Evolutionary conservation across 2,329 filamentous ascomycete genomes (phyloP), one percentile per base, ranked within the genome.

Genomic region (Cladorrhinum sp.): DNA sequence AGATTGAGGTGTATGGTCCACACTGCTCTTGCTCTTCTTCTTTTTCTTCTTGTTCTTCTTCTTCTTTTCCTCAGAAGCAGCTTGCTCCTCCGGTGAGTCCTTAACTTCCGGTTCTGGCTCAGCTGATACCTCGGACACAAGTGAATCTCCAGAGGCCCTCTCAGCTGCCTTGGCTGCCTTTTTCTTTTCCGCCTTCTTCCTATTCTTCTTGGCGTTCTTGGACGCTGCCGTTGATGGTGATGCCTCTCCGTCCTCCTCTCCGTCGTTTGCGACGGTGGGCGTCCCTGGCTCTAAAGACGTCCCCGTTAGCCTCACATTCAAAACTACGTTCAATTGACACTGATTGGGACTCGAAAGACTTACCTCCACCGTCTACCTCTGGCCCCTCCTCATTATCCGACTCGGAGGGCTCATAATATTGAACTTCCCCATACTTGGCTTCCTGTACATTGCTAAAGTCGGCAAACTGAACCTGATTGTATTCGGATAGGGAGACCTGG

Each of bases 391-490:
- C 77, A 13, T 68, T 69, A n/a, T 80, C 78, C 54, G 76, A 76
- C 59, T 79, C 73, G 41, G 73, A 70, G 9, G 69, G 64, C 55
- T 75, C 69, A 56, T 73, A 74, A 66, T 74, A 80, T 63, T 78
- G 71, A 55, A 80, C 69, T 29, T 77, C 71, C 62, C 75, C 77
- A 70, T 76, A 79, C 66, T 79, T 70, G 63, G 69, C 64, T 52
- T 72, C 67, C 67, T 76, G 72, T 56, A 78, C 66, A 58, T 75
- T 66, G 66, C 73, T 75, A 70, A 75, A 79, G 68, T 78, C 70
- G 63, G 77, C 74, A 63, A 71, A 75, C 67, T 78, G 73, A 58
- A 80, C 72, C 62, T 74, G 64, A 59, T 59, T 38, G 62, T 71
- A 75, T 65, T 78, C 73, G 59, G 79, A 71, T 64, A 74, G 66